A percentile compares a stretch with the other conserved stretches of the same genome.
These are phyloP conservation scores for Plasmodium falciparum DNA, from an alignment of 169 alveolate species.

Conservation along the genomic window DNA sequence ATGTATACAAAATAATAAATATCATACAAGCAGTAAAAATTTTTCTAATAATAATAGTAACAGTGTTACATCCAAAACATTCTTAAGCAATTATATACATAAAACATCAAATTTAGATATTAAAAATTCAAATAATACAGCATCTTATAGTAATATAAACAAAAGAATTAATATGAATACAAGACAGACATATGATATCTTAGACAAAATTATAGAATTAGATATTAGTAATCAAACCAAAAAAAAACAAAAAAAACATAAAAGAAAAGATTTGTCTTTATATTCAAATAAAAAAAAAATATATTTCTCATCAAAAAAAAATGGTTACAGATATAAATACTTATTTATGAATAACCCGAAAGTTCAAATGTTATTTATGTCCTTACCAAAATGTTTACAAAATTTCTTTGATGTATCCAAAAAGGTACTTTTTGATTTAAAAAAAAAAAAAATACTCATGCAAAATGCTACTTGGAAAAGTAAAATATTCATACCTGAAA, in stretches of 20 bases:
- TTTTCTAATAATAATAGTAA: conserved; percentile 6
- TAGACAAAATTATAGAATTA: conserved; percentile 58
- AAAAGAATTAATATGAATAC: neutral
- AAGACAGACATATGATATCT: conserved; percentile 31
- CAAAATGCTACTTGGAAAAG: conserved; percentile 81
- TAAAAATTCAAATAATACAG: conserved; percentile 5
- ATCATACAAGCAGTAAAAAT: neutral
- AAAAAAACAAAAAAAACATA: conserved; percentile 36
- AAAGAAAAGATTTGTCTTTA: conserved; percentile 16
- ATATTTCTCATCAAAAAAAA: conserved; percentile 26
- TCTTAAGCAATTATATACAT: neutral
- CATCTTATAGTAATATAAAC: conserved; percentile 9
- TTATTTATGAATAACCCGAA: conserved; percentile 38
- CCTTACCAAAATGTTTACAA: conserved; percentile 25
- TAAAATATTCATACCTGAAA: conserved; percentile 78
- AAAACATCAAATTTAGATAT: conserved; percentile 21
- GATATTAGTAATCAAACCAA: conserved; percentile 42
- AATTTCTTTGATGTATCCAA: conserved; percentile 31
- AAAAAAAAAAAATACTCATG: conserved; percentile 76
- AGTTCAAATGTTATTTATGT: conserved; percentile 33
- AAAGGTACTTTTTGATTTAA: conserved; percentile 73
- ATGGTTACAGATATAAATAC: conserved; percentile 15
- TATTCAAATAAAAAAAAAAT: conserved; percentile 10
- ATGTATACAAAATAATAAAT: neutral
- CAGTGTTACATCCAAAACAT: conserved; percentile 13